Evolutionary conservation across 805 yeast species (phyloP).

Genomic region (Ogataea saltuana): DNA sequence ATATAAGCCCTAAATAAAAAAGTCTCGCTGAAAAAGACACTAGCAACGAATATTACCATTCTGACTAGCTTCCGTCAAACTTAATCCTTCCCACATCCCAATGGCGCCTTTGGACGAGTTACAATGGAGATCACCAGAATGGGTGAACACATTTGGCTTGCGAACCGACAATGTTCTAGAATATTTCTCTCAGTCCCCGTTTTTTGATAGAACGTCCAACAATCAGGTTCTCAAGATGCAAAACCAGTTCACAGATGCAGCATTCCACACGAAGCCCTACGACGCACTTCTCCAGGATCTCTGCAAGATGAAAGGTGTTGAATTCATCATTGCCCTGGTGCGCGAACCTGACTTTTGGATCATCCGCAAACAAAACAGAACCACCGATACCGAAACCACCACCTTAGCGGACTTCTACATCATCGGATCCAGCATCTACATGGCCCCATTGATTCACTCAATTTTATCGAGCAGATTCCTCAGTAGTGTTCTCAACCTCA

Average conservation of each 20-base stretch:
- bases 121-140: slow-evolving; percentile 97
- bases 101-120: slow-evolving; percentile 67
- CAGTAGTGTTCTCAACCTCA: slow-evolving; percentile 46
- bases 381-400: slow-evolving; percentile 49
- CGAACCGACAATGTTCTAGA: slow-evolving; percentile 89
- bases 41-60: too few relatives aligned
- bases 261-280: slow-evolving; percentile 38
- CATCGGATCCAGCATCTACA: slow-evolving; percentile 88
- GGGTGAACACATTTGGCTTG: slow-evolving; percentile 88
- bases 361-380: slow-evolving; percentile 75
- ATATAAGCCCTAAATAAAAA: too few relatives aligned
- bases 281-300: slow-evolving; percentile 48
- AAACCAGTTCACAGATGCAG: slow-evolving; percentile 67
- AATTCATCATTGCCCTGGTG: slow-evolving; percentile 71
- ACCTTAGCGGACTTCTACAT: slow-evolving; percentile 80
- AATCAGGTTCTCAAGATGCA: slow-evolving; percentile 97
- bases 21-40: too few relatives aligned
- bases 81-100: too few relatives aligned
- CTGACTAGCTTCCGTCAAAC: too few relatives aligned
- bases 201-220: slow-evolving; percentile 89
- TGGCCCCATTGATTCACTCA: slow-evolving; percentile 78
- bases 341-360: slow-evolving; percentile 95
- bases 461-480: slow-evolving; percentile 70
- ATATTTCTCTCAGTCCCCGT: slow-evolving; percentile 91
- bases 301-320: slow-evolving; percentile 78